Percentiles rank a stretch among this genome's conserved stretches.
These are phyloP conservation scores for Westerdykella ornata DNA, from an alignment of 2,329 filamentous ascomycete genomes.

Conservation along the genomic window DNA sequence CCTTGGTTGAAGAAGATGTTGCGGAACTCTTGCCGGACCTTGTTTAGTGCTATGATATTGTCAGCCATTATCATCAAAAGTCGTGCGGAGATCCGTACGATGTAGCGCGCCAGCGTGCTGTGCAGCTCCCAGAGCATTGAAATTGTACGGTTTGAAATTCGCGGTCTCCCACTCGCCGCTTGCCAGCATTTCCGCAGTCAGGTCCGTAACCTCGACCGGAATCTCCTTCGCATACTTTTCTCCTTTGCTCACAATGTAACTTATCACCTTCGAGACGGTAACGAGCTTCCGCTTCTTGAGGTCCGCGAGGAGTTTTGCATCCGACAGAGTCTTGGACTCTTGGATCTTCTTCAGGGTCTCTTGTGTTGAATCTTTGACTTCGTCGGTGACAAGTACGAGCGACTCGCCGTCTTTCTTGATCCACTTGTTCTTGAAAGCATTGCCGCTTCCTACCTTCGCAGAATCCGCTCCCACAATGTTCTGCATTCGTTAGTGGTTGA, in stretches of 20 bases:
- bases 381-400: conserved; percentile 54
- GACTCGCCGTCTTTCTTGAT: conserved; percentile 56
- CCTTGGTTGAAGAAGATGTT: conserved; percentile 99
- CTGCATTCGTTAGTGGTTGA: conserved; percentile 31
- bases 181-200: conserved; percentile 87
- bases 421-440: conserved; percentile 76
- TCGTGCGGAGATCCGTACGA: conserved; percentile 11
- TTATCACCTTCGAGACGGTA: conserved; percentile 73
- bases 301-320: conserved; percentile 71
- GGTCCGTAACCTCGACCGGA: conserved; percentile 85
- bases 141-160: conserved; percentile 78
- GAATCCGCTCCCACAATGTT: conserved; percentile 64
- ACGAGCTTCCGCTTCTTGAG: conserved; percentile 90
- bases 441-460: conserved; percentile 83
- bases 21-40: conserved; percentile 91
- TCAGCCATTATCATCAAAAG: neutral
- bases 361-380: conserved; percentile 72
- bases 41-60: conserved; percentile 55
- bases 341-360: conserved; percentile 69
- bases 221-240: conserved; percentile 84
- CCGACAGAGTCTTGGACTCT: conserved; percentile 59
- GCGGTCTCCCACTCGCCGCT: conserved; percentile 88
- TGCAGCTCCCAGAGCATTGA: conserved; percentile 63
- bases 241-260: conserved; percentile 78
- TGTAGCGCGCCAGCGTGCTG: conserved; percentile 47